Base-by-base conservation (phyloP, 768 basidiomycete species). In the Tylopilus felleus region DNA sequence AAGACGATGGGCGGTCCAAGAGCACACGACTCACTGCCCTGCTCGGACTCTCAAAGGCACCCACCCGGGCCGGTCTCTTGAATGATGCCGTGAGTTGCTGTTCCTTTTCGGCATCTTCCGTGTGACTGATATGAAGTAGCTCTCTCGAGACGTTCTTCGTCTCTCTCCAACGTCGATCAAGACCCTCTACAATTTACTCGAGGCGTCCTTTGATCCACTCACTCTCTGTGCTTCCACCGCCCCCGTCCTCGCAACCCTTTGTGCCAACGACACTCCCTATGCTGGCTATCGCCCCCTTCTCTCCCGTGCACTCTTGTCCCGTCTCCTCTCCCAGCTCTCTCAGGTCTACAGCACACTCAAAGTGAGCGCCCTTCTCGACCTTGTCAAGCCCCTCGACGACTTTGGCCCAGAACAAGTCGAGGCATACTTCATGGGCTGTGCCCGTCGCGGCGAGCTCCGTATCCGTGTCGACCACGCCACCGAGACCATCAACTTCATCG, bases 361-460 rank as follows among this genome's bases (percentile, higher is more conserved):
- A 59, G 82, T 98, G 54, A 75, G 77, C 55, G 85, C 86, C 61
- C 77, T 98, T 41, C 78, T 92, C 42, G 76, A 83, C 19, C 84
- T 99, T 51, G 88, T 90, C 45, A 79, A 81, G 1, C 94, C 96
- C 39, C 75, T 92, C 19, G 81, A 80, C 13, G 79, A 75, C 7
- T 65, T 81, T 33, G 77, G 76, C 5, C 81, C 83, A n/a, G 84
- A 87, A 56, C 85, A 88, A 67, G 77, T 87, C 59, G 93, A 98
- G 72, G 88, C 89, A 5, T 98, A 96, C 71, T 75, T 98, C 58
- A 96, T 97, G 90, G 86, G 88, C 33, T 92, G 93, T 54, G 91
- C 92, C 41, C 83, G 87, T 44, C 83, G 88, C 8, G 91, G 92
- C 36, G 93, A 97, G 70, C 81, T 98, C 46, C 80, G 75, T 61